Percentiles rank a stretch among this genome's conserved stretches.
Conservation (phyloP, 345 rosid species). For the Brassica cretica region DNA sequence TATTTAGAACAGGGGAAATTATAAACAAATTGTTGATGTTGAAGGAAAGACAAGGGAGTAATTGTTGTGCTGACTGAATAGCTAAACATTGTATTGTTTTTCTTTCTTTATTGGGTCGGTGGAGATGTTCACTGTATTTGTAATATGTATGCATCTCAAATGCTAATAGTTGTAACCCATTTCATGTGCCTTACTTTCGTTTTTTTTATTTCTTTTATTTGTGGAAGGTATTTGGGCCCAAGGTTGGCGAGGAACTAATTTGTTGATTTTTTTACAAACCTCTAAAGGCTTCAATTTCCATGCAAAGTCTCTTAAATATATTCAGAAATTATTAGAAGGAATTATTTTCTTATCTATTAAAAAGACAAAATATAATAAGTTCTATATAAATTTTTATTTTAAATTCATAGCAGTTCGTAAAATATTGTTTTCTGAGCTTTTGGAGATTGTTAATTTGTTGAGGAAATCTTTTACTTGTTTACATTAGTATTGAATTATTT, state of each 20-base stretch:
- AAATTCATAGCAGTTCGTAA: background rate
- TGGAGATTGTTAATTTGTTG: background rate
- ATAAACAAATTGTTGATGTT: background rate
- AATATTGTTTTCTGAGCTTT: background rate
- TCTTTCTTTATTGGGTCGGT: background rate
- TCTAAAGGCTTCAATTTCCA: background rate
- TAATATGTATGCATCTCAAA: background rate
- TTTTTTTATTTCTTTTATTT: background rate
- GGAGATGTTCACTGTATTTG: background rate
- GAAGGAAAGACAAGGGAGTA: too few relatives aligned
- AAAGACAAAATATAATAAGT: background rate
- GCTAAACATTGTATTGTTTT: background rate
- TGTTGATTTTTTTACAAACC: background rate
- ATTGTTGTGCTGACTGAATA: slow-evolving; percentile 11
- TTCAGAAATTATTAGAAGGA: background rate
- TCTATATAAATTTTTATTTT: background rate
- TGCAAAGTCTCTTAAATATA: background rate
- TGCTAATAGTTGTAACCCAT: background rate
- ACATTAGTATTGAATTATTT: background rate
- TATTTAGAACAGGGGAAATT: too few relatives aligned
- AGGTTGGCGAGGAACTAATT: background rate
- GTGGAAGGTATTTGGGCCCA: background rate
- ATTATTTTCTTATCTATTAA: background rate
- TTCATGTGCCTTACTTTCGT: background rate
- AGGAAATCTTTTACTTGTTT: background rate